These are phyloP conservation scores for Shiraia sp. DNA, from an alignment of 2,329 filamentous ascomycete genomes.

Conservation along the genomic window DNA sequence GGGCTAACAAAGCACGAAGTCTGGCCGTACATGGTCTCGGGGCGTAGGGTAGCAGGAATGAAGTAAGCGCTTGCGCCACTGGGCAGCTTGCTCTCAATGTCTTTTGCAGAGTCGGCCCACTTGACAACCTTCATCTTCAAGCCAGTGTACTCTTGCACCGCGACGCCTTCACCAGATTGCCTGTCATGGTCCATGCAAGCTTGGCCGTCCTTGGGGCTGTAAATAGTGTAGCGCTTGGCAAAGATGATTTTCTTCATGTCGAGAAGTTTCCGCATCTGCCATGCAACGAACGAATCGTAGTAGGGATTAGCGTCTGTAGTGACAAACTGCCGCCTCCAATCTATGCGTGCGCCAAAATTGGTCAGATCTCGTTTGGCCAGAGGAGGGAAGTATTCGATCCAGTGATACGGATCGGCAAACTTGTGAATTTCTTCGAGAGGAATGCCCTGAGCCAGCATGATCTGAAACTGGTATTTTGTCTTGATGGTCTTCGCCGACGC, in stretches of 20 bases:
- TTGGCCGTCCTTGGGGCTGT: slow-evolving; percentile 86
- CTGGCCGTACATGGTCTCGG: slow-evolving; percentile 99
- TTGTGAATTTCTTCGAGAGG: slow-evolving; percentile 86
- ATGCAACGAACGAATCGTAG: slow-evolving; percentile 92
- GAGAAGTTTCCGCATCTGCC: slow-evolving; percentile 94
- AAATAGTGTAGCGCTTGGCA: slow-evolving; percentile 86
- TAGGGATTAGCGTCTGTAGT: slow-evolving; percentile 97
- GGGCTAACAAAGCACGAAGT: slow-evolving; percentile 95
- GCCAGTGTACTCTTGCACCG: slow-evolving; percentile 88
- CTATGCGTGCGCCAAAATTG: slow-evolving; percentile 82
- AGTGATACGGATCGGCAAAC: slow-evolving; percentile 89
- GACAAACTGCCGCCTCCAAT: slow-evolving; percentile 90
- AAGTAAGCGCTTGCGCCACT: slow-evolving; percentile 81
- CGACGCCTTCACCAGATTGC: slow-evolving; percentile 77
- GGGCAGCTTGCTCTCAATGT: slow-evolving; percentile 75
- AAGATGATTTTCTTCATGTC: slow-evolving; percentile 92
- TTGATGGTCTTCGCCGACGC: slow-evolving; percentile 86
- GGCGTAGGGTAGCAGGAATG: slow-evolving; percentile 86
- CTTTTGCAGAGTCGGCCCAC: slow-evolving; percentile 78
- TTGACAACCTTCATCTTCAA: slow-evolving; percentile 89
- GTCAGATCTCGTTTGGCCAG: slow-evolving; percentile 77
- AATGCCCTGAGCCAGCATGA: slow-evolving; percentile 90
- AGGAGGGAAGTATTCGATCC: slow-evolving; percentile 91
- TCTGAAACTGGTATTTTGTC: slow-evolving; percentile 94
- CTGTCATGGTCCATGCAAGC: slow-evolving; percentile 88